phyloP scores from a whole-genome alignment of 2,329 filamentous ascomycete genomes.

The Plectosphaerella plurivora region DNA sequence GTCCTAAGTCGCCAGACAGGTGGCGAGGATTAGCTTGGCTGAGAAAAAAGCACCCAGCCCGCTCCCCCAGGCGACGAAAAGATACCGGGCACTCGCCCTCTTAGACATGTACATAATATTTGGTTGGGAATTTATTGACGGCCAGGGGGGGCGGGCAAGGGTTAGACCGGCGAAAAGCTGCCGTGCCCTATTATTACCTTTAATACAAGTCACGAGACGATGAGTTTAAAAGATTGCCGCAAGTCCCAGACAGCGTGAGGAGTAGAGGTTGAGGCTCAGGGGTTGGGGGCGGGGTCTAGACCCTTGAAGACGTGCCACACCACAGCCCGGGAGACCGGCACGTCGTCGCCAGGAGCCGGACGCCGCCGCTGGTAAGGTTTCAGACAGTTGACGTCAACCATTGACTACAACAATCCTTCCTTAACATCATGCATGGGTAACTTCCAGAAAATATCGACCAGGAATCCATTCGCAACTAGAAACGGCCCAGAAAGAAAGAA shows the following conservation, averaged over 20 bases:
- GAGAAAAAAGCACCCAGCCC: too few species aligned
- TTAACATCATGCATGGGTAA: not conserved
- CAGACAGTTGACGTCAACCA: not conserved
- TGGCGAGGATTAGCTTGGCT: too few species aligned
- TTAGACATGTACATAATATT: not conserved
- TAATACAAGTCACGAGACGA: conserved; percentile 1
- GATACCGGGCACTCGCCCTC: too few species aligned
- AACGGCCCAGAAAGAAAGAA: not conserved
- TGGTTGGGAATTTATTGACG: not conserved
- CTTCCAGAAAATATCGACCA: not conserved
- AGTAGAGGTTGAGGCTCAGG: too few species aligned
- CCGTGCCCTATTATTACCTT: not conserved
- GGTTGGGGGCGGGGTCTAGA: too few species aligned
- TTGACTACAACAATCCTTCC: not conserved
- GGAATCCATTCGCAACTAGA: not conserved
- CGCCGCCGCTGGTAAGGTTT: too few species aligned
- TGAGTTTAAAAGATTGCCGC: not conserved
- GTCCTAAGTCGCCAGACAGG: conserved; percentile 10
- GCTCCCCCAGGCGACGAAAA: too few species aligned
- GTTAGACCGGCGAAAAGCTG: not conserved
- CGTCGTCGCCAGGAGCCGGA: too few species aligned
- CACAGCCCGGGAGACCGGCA: too few species aligned
- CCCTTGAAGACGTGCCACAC: too few species aligned
- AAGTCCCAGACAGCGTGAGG: too few species aligned
- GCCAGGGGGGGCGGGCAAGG: too few species aligned